Evolutionary conservation across 352 stramenopile species (phyloP), one percentile per base, ranked within the genome.

Genomic region (Pythium plurisporium): DNA sequence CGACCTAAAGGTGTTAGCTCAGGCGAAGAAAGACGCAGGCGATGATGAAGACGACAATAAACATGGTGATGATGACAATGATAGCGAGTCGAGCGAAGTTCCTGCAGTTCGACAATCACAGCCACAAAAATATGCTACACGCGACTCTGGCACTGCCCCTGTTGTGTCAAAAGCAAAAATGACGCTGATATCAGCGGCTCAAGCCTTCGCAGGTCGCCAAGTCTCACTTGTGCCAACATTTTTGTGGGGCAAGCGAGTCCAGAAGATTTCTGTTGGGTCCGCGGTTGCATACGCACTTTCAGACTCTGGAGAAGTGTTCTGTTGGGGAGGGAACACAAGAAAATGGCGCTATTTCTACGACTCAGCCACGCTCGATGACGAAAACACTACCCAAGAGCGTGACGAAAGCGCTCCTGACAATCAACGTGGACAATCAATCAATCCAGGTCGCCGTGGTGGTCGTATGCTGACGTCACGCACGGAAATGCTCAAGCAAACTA

Each of bases 291-390:
- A 86, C 37, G 83, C 79, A 5, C 66, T 93, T 19, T 88, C 83
- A 10, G 81, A 89, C 46, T 52, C 76, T 1, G 81, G 81, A 3
- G 75, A 91, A 67, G 55, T 86, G 0, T 91, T 87, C 50, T 90
- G 77, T 49, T 93, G 83, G 83, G 83, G 83, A 23, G 83, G 81
- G 4, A 89, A 81, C 53, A 77, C 78, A 29, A 76, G 76, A 5
- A 61, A 69, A 40, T 92, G 82, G 82, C 58, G 64, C 27, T 91
- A 89, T 34, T 87, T 91, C 42, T 89, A 92, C 45, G 72, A 89
- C 34, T 15, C 43, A 11, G 30, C 42, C 12, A 63, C 52, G 8
- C 27, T 51, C 17, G 47, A 62, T 33, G 33, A n/a, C 5, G 23
- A 15, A 0, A 12, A 5, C 19, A 9, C 11, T 10, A 19, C 29